A percentile compares a stretch with the other conserved stretches of the same genome.
Evolutionary conservation across 2,329 filamentous ascomycete genomes (phyloP).

Genomic region (Phyllosticta citriasiana): DNA sequence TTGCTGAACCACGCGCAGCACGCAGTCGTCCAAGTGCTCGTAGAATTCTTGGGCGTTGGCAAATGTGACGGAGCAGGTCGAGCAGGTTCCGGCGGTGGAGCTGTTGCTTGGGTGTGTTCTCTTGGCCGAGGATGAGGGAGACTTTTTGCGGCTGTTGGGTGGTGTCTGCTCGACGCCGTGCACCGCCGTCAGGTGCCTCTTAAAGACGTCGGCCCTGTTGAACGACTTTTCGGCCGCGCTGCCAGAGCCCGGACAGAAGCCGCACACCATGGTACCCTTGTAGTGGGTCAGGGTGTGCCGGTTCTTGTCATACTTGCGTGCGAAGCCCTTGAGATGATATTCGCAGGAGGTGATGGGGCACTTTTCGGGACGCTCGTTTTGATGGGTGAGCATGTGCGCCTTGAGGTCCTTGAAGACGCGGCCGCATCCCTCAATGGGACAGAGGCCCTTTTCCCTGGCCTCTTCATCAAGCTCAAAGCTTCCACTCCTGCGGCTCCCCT

Average conservation of each 20-base stretch:
- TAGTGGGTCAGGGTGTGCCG: conserved; percentile 89
- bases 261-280: conserved; percentile 95
- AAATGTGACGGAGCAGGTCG: conserved; percentile 80
- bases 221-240: conserved; percentile 89
- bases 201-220: conserved; percentile 92
- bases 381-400: conserved; percentile 90
- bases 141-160: conserved; percentile 79
- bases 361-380: conserved; percentile 83
- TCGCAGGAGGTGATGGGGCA: conserved; percentile 88
- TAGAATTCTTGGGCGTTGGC: conserved; percentile 90
- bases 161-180: conserved; percentile 89
- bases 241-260: conserved; percentile 83
- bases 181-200: conserved; percentile 80
- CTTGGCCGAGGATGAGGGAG: conserved; percentile 36
- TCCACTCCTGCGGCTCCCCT: conserved; percentile 43
- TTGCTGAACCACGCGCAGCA: conserved; percentile 48
- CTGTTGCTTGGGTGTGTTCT: conserved; percentile 63
- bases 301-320: conserved; percentile 94
- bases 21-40: conserved; percentile 71
- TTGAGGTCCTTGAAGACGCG: conserved; percentile 84
- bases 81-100: conserved; percentile 70
- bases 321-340: conserved; percentile 86
- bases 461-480: conserved; percentile 30
- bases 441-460: conserved; percentile 59
- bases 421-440: conserved; percentile 75